Conservation (phyloP, 2,329 filamentous ascomycete genomes). For the Clarireedia homoeocarpa region DNA sequence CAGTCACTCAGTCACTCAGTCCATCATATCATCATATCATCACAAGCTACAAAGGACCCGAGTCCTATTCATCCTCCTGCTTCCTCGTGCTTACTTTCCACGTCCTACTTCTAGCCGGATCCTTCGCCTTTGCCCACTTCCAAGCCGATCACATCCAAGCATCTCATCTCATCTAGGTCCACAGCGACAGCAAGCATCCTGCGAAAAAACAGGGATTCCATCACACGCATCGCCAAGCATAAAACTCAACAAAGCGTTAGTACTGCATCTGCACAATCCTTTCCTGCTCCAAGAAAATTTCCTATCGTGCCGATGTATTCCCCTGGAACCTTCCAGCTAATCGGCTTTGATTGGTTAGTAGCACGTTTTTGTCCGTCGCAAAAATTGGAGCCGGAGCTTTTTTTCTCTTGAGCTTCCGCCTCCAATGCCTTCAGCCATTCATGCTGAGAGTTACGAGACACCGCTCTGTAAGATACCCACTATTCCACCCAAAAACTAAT, state of each 20-base stretch:
- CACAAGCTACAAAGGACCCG: too few species aligned
- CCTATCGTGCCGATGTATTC: not conserved
- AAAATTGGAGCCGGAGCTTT: not conserved
- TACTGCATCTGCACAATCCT: not conserved
- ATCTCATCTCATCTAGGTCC: too few species aligned
- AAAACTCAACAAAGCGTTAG: not conserved
- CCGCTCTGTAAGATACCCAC: slow-evolving; percentile 8
- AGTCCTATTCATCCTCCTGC: too few species aligned
- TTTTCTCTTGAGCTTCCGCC: not conserved
- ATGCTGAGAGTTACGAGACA: slow-evolving; percentile 1
- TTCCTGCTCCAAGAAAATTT: not conserved
- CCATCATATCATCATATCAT: too few species aligned
- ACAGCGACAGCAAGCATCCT: too few species aligned
- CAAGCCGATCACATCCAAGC: too few species aligned
- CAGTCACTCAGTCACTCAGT: too few species aligned
- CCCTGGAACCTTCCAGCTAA: slow-evolving; percentile 1
- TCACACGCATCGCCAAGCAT: not conserved
- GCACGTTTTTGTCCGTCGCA: not conserved
- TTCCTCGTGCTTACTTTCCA: too few species aligned
- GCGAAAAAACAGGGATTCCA: too few species aligned
- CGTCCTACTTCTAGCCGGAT: too few species aligned
- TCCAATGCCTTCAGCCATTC: slow-evolving; percentile 11
- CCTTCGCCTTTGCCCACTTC: too few species aligned
- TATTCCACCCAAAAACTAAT: not conserved
- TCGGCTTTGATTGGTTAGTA: not conserved